A percentile compares a stretch with the other conserved stretches of the same genome.
phyloP scores from a whole-genome alignment of 352 stramenopile genomes.

The Elongisporangium undulatum region DNA sequence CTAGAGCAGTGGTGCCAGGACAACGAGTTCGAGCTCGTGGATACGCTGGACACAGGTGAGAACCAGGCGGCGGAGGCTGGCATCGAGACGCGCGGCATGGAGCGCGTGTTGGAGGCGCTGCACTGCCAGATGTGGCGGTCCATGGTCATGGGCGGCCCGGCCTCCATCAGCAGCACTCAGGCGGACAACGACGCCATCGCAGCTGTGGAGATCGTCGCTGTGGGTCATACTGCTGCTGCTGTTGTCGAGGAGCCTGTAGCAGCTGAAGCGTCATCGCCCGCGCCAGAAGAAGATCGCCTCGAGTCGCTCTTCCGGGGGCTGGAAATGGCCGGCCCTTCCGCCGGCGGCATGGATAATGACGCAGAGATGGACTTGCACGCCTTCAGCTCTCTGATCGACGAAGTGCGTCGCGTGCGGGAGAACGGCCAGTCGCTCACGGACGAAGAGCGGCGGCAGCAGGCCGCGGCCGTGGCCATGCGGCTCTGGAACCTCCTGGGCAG shows the following conservation, averaged over 20 bases:
- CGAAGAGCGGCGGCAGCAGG: conserved; percentile 59
- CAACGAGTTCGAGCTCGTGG: conserved; percentile 62
- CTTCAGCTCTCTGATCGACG: conserved; percentile 56
- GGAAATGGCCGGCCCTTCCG: conserved; percentile 14
- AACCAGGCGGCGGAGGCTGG: conserved; percentile 8
- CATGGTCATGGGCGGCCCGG: conserved; percentile 44
- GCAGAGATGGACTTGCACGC: conserved; percentile 51
- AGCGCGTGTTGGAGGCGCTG: conserved; percentile 68
- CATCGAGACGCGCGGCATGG: conserved; percentile 47
- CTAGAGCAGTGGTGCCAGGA: conserved; percentile 54
- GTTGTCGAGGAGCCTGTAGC: conserved; percentile 2
- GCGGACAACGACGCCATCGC: background rate
- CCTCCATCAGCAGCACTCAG: background rate
- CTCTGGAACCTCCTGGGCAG: conserved; percentile 61
- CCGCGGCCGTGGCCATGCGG: conserved; percentile 72
- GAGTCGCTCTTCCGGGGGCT: conserved; percentile 44
- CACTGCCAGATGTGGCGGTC: conserved; percentile 79
- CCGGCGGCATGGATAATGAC: conserved; percentile 10
- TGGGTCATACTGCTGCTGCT: background rate
- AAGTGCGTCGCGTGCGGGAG: conserved; percentile 66
- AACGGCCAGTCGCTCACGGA: conserved; percentile 43
- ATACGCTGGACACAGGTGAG: conserved; percentile 9
- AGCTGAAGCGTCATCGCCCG: background rate
- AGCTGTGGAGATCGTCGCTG: conserved; percentile 2
- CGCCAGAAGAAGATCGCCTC: conserved; percentile 9